Conservation (phyloP, 1,284 basidiomycete genomes). For the Melampsora abietis-canadensis region DNA sequence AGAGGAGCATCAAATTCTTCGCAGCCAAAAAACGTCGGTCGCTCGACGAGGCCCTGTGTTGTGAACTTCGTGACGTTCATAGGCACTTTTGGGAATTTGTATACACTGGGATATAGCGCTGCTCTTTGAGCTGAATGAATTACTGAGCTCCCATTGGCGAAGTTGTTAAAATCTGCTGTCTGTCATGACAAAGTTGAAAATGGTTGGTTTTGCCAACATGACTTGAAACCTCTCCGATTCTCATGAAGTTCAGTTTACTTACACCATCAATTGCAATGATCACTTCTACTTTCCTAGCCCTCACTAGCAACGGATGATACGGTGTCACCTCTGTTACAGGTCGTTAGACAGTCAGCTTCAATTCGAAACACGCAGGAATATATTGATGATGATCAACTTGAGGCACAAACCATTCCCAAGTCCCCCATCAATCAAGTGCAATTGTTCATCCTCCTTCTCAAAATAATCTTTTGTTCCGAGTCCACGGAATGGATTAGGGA, state of each 20-base stretch:
- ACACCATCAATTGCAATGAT: slow-evolving; percentile 41
- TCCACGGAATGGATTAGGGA: slow-evolving; percentile 39
- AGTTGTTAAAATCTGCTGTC: slow-evolving; percentile 28
- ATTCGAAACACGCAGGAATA: background rate
- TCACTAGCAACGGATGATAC: slow-evolving; percentile 26
- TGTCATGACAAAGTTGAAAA: background rate
- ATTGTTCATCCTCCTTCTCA: slow-evolving; percentile 11
- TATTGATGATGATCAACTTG: background rate
- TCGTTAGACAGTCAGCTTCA: background rate
- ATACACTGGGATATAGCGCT: slow-evolving; percentile 9
- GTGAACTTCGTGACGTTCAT: slow-evolving; percentile 24
- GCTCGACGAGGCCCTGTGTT: slow-evolving; percentile 21
- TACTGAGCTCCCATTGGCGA: slow-evolving; percentile 38
- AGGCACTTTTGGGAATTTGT: slow-evolving; percentile 40
- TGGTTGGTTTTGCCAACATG: too few species aligned
- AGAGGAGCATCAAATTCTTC: slow-evolving; percentile 28
- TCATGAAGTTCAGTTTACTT: background rate
- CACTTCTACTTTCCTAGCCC: slow-evolving; percentile 18
- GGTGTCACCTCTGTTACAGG: slow-evolving; percentile 30
- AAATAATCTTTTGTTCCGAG: slow-evolving; percentile 19
- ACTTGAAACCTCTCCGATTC: too few species aligned
- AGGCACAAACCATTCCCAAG: slow-evolving; percentile 29
- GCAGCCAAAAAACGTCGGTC: slow-evolving; percentile 40
- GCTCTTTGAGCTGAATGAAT: slow-evolving; percentile 21
- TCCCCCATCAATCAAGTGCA: slow-evolving; percentile 33